Base-by-base conservation (phyloP, 495 filamentous ascomycete genomes). In the Venustampulla echinocandica region DNA sequence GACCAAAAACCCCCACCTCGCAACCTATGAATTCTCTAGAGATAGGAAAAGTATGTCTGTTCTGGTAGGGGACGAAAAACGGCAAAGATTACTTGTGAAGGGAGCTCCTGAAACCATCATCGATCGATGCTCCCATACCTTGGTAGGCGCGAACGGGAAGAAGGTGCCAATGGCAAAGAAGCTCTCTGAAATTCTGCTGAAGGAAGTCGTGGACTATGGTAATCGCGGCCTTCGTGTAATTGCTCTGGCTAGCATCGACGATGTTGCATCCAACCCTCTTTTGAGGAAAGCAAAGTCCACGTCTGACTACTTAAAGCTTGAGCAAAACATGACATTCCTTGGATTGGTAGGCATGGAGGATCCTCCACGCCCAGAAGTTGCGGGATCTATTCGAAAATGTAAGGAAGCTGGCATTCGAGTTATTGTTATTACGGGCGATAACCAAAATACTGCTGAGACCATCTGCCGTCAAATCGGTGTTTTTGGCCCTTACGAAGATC, bases 31-130 rank as follows among this genome's bases (percentile, higher is more conserved):
- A 61, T 99, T 99, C 66, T 97, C 93, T 4, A 81, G 93, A 58
- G 93, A 97, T 63, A 77, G 93, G 17, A 99, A 99, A 75, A 97
- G 93, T 61, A 99, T 99, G 93, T 99, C 93, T 20, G 93, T 97
- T 22, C 76, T 96, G 14, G 84, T 92, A 38, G 80, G 82, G 43
- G 68, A 75, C 35, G 77, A 71, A 37, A 71, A 70, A 33, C 62
- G 79, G 25, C 75, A 90, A 62, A 84, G 82, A 60, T 81, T 99
- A 11, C 77, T 99, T 19, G 92, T 97, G 49, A 99, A 99, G 66
- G 93, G 93, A 51, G 93, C 93, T 10, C 93, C 93, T 10, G 93
- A 99, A 64, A 84, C 87, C 6, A 79, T 97, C 52, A 74, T 97
- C 40, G 92, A 94, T 37, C 85, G 93, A 33, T 99, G 93, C 68